These are phyloP conservation scores for Talaromyces rugulosus DNA, from an alignment of 2,329 filamentous ascomycete species.

Conservation along the genomic window DNA sequence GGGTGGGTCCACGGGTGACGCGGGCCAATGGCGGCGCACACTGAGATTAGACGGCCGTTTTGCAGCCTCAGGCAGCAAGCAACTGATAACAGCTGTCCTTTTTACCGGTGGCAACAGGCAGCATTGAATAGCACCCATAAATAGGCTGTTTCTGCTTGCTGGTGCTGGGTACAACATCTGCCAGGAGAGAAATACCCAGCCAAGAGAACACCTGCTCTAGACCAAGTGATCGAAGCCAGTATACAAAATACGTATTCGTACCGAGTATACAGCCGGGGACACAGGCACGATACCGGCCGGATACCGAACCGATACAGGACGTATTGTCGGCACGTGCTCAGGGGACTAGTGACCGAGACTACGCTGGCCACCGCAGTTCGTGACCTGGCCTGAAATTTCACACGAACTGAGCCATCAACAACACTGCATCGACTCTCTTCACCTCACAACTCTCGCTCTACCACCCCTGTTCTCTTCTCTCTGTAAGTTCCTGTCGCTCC, in stretches of 20 bases:
- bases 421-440: background rate
- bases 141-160: background rate
- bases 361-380: constrained; percentile 34
- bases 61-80: background rate
- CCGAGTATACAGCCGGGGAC: no score
- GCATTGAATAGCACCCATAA: background rate
- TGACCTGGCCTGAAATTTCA: constrained; percentile 32
- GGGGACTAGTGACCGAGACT: constrained; percentile 29
- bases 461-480: background rate
- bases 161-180: background rate
- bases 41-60: background rate
- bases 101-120: background rate
- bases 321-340: constrained; percentile 1
- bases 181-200: background rate
- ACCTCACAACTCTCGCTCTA: background rate
- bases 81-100: background rate
- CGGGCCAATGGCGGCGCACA: background rate
- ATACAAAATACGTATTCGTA: background rate
- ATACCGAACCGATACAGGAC: background rate
- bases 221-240: background rate
- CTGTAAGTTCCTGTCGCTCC: background rate
- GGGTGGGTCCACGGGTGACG: background rate
- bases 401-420: constrained; percentile 2
- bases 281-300: background rate
- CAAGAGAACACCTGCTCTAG: background rate